Evolutionary conservation across 2,329 filamentous ascomycete species (phyloP).

Genomic region (Colletotrichum paranaense): DNA sequence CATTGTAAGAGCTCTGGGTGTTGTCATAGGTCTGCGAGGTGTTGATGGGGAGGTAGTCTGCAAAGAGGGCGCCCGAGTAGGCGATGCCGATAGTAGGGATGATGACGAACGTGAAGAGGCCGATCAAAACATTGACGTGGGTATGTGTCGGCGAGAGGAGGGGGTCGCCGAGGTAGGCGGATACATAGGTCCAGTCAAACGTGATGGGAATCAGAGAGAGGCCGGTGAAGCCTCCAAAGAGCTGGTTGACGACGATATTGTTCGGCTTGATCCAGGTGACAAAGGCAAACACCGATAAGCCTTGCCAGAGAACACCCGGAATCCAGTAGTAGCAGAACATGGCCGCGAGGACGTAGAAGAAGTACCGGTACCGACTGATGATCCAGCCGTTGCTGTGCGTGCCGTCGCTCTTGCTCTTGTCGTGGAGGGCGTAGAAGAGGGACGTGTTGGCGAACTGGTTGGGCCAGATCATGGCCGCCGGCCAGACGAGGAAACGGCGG

Average conservation of each 20-base stretch:
- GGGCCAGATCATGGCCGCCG: constrained; percentile 72
- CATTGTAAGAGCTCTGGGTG: constrained; percentile 61
- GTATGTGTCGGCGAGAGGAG: constrained; percentile 36
- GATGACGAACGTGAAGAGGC: constrained; percentile 21
- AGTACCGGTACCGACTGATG: constrained; percentile 45
- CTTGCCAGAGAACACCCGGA: constrained; percentile 61
- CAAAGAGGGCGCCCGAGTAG: constrained; percentile 57
- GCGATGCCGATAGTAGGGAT: constrained; percentile 55
- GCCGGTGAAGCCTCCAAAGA: constrained; percentile 69
- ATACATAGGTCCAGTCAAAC: constrained; percentile 63
- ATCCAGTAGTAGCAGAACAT: constrained; percentile 66
- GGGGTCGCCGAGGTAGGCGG: constrained; percentile 50
- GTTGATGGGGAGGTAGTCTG: constrained; percentile 67
- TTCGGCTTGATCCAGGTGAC: constrained; percentile 70
- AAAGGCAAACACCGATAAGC: constrained; percentile 64
- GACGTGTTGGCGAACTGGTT: constrained; percentile 58
- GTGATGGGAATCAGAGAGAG: constrained; percentile 71
- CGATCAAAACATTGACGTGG: constrained; percentile 27
- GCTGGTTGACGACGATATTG: constrained; percentile 68
- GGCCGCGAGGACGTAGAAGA: constrained; percentile 52
- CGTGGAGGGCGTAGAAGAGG: constrained; percentile 58
- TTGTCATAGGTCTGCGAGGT: constrained; percentile 68
- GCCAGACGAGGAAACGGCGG: constrained; percentile 67
- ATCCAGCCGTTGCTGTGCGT: constrained; percentile 55
- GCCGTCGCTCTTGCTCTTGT: constrained; percentile 53